Base-by-base conservation (phyloP, 768 basidiomycete genomes). In the Ramaria rubella region DNA sequence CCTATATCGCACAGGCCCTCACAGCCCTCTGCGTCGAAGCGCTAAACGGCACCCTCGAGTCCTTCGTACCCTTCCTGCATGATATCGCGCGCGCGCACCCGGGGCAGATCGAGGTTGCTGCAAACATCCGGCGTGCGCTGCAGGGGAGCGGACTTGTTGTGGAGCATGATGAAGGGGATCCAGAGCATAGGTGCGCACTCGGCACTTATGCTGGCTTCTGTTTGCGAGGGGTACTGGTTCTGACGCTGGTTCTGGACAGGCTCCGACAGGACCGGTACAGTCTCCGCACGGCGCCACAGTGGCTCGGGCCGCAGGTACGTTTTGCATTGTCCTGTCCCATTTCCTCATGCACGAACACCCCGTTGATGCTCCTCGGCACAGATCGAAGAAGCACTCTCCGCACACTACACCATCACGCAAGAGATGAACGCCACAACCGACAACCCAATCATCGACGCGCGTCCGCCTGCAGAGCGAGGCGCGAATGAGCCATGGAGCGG, bases 381-480 rank as follows among this genome's bases (percentile, higher is more conserved):
- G n/a, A n/a, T n/a, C n/a, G n/a, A n/a, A n/a, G n/a, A n/a, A n/a
- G n/a, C n/a, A n/a, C 34, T 63, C 12, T 45, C 60, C 31, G 62
- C 67, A 11, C 53, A 58, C 45, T 43, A 48, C 21, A 57, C 60
- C 6, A 49, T 69, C n/a, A 50, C 59, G 48, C 52, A 57, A 23
- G 68, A 69, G 61, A 48, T 64, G 55, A 66, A 67, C 49, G 58
- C 64, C 17, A 69, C 68, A 29, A 69, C 68, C 9, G 68, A 69
- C 55, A 69, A 69, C 60, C 68, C 67, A 14, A 60, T 68, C n/a
- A 56, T 68, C 50, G 67, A 67, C 57, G 60, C 62, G 44, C n/a
- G n/a, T 38, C 46, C 24, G 5, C 3, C 23, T n/a, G 49, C 30
- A 5, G 17, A 30, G 49, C 19, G 33, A 31, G 34, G 49, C 19